Base-by-base conservation (phyloP, 176 grass and related monocot genomes). In the Rhynchospora pubera region DNA sequence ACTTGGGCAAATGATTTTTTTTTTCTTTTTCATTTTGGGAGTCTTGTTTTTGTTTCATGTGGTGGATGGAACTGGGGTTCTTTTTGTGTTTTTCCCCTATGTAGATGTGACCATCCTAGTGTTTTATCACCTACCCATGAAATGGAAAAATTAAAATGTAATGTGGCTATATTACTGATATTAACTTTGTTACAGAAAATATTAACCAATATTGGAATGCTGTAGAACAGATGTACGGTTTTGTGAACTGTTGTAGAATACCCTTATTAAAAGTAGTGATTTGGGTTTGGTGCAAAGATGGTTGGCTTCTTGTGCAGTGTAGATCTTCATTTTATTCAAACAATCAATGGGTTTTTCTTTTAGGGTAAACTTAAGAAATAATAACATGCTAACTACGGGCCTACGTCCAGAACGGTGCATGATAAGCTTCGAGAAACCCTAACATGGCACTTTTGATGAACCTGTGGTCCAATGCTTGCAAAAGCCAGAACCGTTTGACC, bases 1-100 rank as follows among this genome's bases (percentile, higher is more conserved):
- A 93, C 69, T 63, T 93, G 65, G 96, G 96, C 22, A 98, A 93
- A 85, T 95, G 86, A 93, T 14, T 43, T 79, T 48, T 51, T 11
- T 22, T 69, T 42, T 28, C 1, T 70, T 47, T 22, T 73, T 39
- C 63, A 19, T 73, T 50, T 22, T 50, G 8, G 1, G 43, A 24
- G 19, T n/a, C 69, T 23, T 70, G 8, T 44, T 70, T 24, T 74
- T 19, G 43, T 47, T 52, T 52, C 46, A 74, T 74, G 69, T 51
- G 26, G 22, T 26, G 47, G 21, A 51, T 75, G 48, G 13, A 24
- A 75, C 52, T 21, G 71, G 21, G 46, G 22, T 53, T 75, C 22
- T 75, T 28, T n/a, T 75, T 52, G 71, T 75, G 47, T 19, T 26
- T 46, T 15, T 75, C n/a, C 34, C 39, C 16, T 43, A 9, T 19